Evolutionary conservation across 208 protist species (phyloP), one percentile per base, ranked within the genome.

Genomic region (Leptomonas pyrrhocoris): DNA sequence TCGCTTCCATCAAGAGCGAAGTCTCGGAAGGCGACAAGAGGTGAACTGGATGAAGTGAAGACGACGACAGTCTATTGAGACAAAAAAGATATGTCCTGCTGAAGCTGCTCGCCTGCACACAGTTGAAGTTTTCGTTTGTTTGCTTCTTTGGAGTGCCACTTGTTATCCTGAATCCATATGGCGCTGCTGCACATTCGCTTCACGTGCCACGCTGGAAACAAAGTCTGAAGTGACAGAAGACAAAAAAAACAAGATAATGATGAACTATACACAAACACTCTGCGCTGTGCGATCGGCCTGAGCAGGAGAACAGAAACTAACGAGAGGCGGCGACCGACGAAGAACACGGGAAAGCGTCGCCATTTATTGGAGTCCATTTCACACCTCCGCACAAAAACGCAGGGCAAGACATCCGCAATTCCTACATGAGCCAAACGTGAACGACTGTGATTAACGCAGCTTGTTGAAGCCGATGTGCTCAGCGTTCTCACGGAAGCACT

Each of bases 401-500:
- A 53, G 2, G 18, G 27, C 12, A 36, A 53, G 58, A 50, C 43
- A 64, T 11, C 45, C 25, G 43, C 27, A 36, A 23, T 25, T 45
- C 19, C 36, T 45, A 48, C n/a, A 30, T n/a, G 7, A 30, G 40
- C 56, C 21, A 36, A 2, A 21, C 56, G 45, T 13, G 49, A 34
- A 58, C 36, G 8, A 40, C 6, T 16, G 38, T 46, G 8, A 40
- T 93, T 94, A 96, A 59, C 87, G 87, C 30, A 96, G 89, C 89
- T 97, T 97, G 68, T 59, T 80, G 85, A 95, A 97, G 56, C 92
- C 92, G 68, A 97, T 93, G 83, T 94, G 70, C 74, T 94, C 79
- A 18, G 90, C 86, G 73, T 97, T 97, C 76, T 97, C 92, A 82
- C 90, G 89, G 89, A 98, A 98, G 89, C 94, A 98, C 88, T 97